Evolutionary conservation across 169 alveolate species (phyloP).

Genomic region (Toxoplasma gondii): DNA sequence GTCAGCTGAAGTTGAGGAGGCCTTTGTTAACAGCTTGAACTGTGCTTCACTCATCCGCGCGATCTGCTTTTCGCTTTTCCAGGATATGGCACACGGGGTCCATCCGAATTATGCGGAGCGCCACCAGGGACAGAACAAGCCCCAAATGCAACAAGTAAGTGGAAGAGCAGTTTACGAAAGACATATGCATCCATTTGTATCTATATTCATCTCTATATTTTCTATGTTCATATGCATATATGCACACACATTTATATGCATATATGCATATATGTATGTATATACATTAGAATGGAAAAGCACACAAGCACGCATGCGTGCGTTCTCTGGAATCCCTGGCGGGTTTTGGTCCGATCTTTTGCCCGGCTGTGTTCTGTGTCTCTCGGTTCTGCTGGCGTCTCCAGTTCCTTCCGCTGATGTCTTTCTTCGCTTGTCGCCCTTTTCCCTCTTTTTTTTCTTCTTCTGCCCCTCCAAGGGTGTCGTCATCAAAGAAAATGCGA

Average conservation of each 20-base stretch:
- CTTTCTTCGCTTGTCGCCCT: too few relatives aligned
- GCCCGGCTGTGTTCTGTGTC: too few relatives aligned
- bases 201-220: background rate
- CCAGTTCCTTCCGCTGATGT: too few relatives aligned
- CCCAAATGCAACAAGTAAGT: conserved; percentile 89
- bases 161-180: conserved; percentile 70
- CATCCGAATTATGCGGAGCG: conserved; percentile 95
- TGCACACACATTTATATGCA: background rate
- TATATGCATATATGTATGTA: background rate
- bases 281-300: too few relatives aligned
- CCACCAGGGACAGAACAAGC: conserved; percentile 90
- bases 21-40: too few relatives aligned
- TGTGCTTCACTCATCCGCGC: too few relatives aligned
- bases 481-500: conserved; percentile 82
- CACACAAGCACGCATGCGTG: too few relatives aligned
- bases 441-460: background rate
- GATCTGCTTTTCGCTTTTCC: background rate
- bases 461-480: conserved; percentile 63
- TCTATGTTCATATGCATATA: background rate
- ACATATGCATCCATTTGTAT: background rate
- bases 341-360: too few relatives aligned
- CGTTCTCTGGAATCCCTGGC: too few relatives aligned
- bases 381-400: too few relatives aligned
- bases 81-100: conserved; percentile 95
- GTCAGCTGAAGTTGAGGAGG: too few relatives aligned